Conservation (phyloP, 2,329 filamentous ascomycete genomes). For the Pseudonectria foliicola region DNA sequence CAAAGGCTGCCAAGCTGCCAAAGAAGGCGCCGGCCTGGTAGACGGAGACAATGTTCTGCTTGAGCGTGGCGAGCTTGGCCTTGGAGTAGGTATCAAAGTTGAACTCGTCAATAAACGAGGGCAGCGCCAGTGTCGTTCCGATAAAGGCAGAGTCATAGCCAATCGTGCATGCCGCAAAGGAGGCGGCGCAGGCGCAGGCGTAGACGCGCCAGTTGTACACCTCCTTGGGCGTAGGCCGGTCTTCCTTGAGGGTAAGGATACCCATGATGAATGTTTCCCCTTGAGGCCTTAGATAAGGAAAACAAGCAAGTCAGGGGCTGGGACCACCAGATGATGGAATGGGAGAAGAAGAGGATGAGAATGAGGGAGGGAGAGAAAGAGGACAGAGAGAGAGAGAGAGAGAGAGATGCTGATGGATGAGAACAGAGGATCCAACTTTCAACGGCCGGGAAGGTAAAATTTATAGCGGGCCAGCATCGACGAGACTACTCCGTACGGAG, state of each 20-base stretch:
- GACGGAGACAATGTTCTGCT: slow-evolving; percentile 70
- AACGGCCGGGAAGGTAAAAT: background rate
- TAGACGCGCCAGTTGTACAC: slow-evolving; percentile 59
- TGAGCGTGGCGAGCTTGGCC: slow-evolving; percentile 49
- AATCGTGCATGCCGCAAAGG: slow-evolving; percentile 50
- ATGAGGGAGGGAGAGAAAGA: too few species aligned
- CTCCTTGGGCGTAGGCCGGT: slow-evolving; percentile 47
- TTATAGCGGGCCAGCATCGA: background rate
- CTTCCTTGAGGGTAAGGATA: slow-evolving; percentile 46
- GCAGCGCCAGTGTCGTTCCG: slow-evolving; percentile 64
- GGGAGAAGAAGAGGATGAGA: too few species aligned
- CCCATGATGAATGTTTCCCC: slow-evolving; percentile 27
- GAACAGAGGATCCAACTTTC: background rate
- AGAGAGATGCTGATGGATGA: background rate
- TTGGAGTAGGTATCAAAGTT: slow-evolving; percentile 44
- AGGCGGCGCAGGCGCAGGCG: slow-evolving; percentile 44
- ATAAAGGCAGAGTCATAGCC: slow-evolving; percentile 70
- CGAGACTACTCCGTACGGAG: too few species aligned
- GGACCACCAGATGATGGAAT: too few species aligned
- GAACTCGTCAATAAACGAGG: slow-evolving; percentile 65
- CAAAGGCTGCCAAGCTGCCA: slow-evolving; percentile 64
- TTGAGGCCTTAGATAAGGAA: background rate
- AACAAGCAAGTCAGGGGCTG: too few species aligned
- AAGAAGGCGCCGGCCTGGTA: slow-evolving; percentile 84
- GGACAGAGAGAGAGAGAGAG: background rate